phyloP scores from a whole-genome alignment of 2,329 filamentous ascomycete species.

The Fusarium anthophilum region DNA sequence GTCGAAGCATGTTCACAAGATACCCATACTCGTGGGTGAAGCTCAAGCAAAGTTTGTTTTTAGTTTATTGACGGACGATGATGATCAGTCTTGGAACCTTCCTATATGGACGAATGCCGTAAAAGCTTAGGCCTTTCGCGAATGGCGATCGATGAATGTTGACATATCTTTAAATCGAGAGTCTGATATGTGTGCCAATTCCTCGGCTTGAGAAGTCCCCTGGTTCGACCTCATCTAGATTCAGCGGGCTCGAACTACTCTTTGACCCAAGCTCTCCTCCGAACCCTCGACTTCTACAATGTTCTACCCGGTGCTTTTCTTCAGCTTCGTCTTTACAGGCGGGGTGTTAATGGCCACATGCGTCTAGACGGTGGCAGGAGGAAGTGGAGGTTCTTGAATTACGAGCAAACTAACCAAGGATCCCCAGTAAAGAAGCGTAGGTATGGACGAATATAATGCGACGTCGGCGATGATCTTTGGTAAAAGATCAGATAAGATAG shows the following conservation, averaged over 20 bases:
- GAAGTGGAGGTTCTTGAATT: constrained; percentile 25
- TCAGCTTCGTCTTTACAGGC: constrained; percentile 22
- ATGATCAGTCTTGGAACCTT: neutral
- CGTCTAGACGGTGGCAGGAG: constrained; percentile 16
- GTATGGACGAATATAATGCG: constrained; percentile 24
- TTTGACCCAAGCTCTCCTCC: neutral
- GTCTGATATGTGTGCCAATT: neutral
- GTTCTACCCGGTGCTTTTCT: neutral
- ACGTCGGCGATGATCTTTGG: constrained; percentile 54
- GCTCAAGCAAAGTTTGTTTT: constrained; percentile 7
- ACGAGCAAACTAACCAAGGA: constrained; percentile 18
- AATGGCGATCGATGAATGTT: constrained; percentile 7
- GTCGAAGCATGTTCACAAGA: neutral
- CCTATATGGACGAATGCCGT: constrained; percentile 3
- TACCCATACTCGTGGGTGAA: neutral
- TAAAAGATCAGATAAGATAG: constrained; percentile 42
- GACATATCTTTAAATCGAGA: neutral
- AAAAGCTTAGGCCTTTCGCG: neutral
- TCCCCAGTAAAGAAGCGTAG: constrained; percentile 9
- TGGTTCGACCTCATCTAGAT: neutral
- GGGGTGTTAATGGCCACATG: constrained; percentile 20
- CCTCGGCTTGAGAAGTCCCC: neutral
- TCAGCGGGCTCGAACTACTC: neutral
- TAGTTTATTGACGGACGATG: neutral
- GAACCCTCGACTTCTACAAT: neutral